phyloP scores from a whole-genome alignment of 441 rosid species.

The Gossypium gossypioides region DNA sequence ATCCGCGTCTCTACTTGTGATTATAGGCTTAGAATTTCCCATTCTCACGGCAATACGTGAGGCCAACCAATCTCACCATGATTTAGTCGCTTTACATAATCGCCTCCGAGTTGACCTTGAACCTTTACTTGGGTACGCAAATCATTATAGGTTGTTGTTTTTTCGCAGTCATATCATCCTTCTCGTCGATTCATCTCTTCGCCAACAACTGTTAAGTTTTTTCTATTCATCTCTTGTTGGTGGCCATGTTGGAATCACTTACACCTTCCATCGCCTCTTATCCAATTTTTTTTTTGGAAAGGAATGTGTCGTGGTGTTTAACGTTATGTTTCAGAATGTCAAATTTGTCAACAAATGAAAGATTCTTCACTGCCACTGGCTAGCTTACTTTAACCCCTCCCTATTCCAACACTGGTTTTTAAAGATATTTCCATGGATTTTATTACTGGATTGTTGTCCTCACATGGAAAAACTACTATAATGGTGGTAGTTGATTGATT shows the following conservation, averaged over 20 bases:
- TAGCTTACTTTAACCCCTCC: background rate
- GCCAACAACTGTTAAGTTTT: background rate
- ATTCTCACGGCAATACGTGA: too few relatives aligned
- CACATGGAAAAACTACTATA: too few relatives aligned
- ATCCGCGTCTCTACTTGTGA: too few relatives aligned
- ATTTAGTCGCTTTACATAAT: too few relatives aligned
- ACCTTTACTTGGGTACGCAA: too few relatives aligned
- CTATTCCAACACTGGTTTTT: background rate
- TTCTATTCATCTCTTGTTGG: background rate
- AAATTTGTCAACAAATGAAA: background rate
- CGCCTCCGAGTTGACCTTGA: background rate
- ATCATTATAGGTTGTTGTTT: too few relatives aligned
- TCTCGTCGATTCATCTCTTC: background rate
- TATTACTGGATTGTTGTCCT: background rate
- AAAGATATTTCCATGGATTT: background rate
- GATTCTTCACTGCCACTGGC: background rate
- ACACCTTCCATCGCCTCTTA: background rate
- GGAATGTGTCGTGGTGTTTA: background rate
- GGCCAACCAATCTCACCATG: too few relatives aligned
- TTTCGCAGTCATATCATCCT: too few relatives aligned
- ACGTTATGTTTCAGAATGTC: background rate
- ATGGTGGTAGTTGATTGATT: background rate
- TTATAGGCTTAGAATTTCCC: too few relatives aligned
- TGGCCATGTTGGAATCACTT: background rate
- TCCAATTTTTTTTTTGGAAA: background rate